phyloP scores from a whole-genome alignment of 345 rosid genomes.

The Toxicodendron radicans region DNA sequence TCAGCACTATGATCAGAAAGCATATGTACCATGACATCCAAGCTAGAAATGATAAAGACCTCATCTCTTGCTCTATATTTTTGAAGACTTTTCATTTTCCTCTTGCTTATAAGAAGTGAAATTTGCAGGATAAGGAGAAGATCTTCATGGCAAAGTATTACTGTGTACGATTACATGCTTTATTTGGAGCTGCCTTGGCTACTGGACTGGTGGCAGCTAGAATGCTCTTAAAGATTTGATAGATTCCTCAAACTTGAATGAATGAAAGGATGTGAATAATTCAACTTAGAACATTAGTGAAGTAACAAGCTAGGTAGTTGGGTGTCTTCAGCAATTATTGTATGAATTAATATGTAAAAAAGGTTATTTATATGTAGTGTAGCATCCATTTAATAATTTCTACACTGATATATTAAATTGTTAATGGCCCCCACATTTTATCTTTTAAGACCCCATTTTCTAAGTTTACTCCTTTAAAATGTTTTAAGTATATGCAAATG shows the following conservation, averaged over 20 bases:
- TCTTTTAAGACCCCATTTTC: no score
- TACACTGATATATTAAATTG: no score
- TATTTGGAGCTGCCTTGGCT: slow-evolving; percentile 76
- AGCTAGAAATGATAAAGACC: neutral
- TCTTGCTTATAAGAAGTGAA: neutral
- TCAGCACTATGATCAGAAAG: neutral
- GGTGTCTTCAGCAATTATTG: no score
- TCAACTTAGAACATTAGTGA: no score
- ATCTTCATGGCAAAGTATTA: slow-evolving; percentile 96
- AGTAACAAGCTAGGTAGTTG: no score
- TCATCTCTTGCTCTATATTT: neutral
- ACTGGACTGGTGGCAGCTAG: slow-evolving; percentile 62
- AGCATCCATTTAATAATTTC: no score
- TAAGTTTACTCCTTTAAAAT: no score
- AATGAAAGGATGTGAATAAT: neutral
- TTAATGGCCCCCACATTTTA: no score
- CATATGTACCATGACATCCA: neutral
- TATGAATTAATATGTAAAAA: no score
- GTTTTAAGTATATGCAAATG: no score
- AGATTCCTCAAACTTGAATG: neutral
- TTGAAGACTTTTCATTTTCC: neutral
- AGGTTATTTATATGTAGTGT: no score
- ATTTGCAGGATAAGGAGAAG: slow-evolving; percentile 59
- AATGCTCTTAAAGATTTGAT: slow-evolving; percentile 18
- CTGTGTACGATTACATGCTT: slow-evolving; percentile 76